These are phyloP conservation scores for Pochonia chlamydosporia DNA, from an alignment of 2,329 filamentous ascomycete genomes.

Conservation along the genomic window DNA sequence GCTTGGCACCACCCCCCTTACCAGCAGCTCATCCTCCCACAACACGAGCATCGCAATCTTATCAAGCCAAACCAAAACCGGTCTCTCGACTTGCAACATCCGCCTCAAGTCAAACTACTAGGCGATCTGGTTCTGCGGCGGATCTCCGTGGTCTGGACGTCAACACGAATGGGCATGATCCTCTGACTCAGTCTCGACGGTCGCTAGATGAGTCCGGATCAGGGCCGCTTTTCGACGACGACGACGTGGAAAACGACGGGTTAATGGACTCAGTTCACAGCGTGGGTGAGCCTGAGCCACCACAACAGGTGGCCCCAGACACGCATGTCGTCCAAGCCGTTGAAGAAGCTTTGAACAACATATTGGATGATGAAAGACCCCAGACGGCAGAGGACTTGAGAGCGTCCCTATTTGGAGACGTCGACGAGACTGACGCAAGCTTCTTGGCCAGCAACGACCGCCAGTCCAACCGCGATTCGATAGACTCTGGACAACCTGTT, in stretches of 20 bases:
- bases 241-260: conserved; percentile 66
- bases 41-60: conserved; percentile 29
- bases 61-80: conserved; percentile 38
- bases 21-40: conserved; percentile 15
- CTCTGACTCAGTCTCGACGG: conserved; percentile 43
- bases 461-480: conserved; percentile 55
- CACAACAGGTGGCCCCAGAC: conserved; percentile 56
- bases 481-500: conserved; percentile 41
- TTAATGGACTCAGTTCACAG: conserved; percentile 70
- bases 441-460: conserved; percentile 49
- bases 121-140: conserved; percentile 40
- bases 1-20: neutral
- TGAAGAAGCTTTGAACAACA: conserved; percentile 85
- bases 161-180: conserved; percentile 34
- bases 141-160: conserved; percentile 36
- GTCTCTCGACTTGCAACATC: conserved; percentile 32
- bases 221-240: conserved; percentile 71
- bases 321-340: conserved; percentile 84
- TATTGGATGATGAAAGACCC: conserved; percentile 72
- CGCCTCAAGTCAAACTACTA: conserved; percentile 28
- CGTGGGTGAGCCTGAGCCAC: conserved; percentile 57
- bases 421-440: conserved; percentile 36
- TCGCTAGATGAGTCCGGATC: conserved; percentile 62
- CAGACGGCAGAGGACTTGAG: conserved; percentile 59
- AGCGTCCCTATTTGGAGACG: conserved; percentile 55